These are phyloP conservation scores for Aspergillus ustus DNA, from an alignment of 2,329 filamentous ascomycete species.

Conservation along the genomic window DNA sequence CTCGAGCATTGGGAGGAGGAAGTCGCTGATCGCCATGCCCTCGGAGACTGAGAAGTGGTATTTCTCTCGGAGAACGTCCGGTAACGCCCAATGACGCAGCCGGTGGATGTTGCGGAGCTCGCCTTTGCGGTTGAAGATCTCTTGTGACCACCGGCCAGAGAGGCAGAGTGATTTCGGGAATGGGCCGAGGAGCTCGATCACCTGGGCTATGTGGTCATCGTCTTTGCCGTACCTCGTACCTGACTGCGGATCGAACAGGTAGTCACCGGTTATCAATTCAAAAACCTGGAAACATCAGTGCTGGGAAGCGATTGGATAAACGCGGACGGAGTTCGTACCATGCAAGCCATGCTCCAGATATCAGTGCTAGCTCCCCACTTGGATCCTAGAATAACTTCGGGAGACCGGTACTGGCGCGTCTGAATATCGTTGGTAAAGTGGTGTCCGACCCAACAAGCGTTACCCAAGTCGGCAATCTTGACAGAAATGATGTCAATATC, in stretches of 20 bases:
- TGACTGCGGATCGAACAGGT: slow-evolving; percentile 96
- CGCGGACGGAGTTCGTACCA: slow-evolving; percentile 65
- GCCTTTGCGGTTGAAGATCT: slow-evolving; percentile 97
- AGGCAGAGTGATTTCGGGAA: slow-evolving; percentile 93
- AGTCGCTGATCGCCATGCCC: slow-evolving; percentile 75
- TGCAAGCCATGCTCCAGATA: slow-evolving; percentile 99
- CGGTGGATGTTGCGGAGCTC: slow-evolving; percentile 97
- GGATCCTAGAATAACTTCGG: slow-evolving; percentile 92
- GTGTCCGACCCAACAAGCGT: slow-evolving; percentile 98
- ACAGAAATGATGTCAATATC: slow-evolving; percentile 82
- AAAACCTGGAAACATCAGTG: slow-evolving; percentile 66
- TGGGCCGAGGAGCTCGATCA: slow-evolving; percentile 91
- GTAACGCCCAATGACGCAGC: slow-evolving; percentile 90
- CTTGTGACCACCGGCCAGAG: slow-evolving; percentile 94
- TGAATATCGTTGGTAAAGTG: slow-evolving; percentile 99
- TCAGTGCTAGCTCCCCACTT: slow-evolving; percentile 99
- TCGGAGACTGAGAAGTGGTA: slow-evolving; percentile 93
- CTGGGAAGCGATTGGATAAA: neutral
- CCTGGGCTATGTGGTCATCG: slow-evolving; percentile 98
- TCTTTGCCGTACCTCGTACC: slow-evolving; percentile 99
- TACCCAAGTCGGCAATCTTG: slow-evolving; percentile 97
- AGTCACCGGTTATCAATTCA: slow-evolving; percentile 96
- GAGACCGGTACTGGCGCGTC: slow-evolving; percentile 94
- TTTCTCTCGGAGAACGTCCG: slow-evolving; percentile 92
- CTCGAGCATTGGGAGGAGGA: slow-evolving; percentile 89